phyloP scores from a whole-genome alignment of 192 early-diverging fungal genomes.

The Coemansia biformis region DNA sequence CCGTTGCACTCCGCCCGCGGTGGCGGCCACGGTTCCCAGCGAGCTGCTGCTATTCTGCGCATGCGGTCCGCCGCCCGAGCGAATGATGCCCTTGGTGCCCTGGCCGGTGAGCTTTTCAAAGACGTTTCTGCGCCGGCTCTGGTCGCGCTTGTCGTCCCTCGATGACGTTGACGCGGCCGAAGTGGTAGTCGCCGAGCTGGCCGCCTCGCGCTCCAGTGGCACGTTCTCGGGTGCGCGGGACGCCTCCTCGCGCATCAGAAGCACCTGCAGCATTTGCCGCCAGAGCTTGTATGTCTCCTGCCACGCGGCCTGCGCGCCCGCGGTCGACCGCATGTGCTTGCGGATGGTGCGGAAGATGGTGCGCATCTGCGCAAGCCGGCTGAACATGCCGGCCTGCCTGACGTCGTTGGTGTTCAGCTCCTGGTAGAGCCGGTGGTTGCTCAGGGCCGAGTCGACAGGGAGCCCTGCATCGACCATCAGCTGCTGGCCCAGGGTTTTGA shows the following conservation, averaged over 20 bases:
- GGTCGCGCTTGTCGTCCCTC: constrained; percentile 29
- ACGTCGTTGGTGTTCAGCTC: constrained; percentile 81
- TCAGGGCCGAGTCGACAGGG: constrained; percentile 56
- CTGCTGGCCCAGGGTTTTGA: constrained; percentile 38
- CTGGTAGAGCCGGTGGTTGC: constrained; percentile 85
- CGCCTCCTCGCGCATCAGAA: constrained; percentile 48
- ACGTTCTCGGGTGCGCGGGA: constrained; percentile 31
- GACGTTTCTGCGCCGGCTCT: constrained; percentile 38
- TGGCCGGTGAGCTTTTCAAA: constrained; percentile 49
- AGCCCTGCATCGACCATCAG: constrained; percentile 61
- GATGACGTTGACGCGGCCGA: neutral
- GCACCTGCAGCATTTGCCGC: constrained; percentile 51
- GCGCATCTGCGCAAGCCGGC: constrained; percentile 46
- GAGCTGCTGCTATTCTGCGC: neutral
- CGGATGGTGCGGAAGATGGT: constrained; percentile 49
- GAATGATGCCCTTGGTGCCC: constrained; percentile 20
- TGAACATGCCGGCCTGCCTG: constrained; percentile 54
- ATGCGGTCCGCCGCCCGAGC: constrained; percentile 2
- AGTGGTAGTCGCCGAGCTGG: neutral
- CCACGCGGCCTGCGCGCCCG: constrained; percentile 50
- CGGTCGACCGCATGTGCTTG: constrained; percentile 49
- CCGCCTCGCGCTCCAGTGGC: constrained; percentile 19
- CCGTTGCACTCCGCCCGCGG: constrained; percentile 1
- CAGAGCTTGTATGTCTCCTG: constrained; percentile 52
- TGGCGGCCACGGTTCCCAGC: constrained; percentile 3